Base-by-base conservation (phyloP, 2,329 filamentous ascomycete species). In the Cryphonectria nitschkei region DNA sequence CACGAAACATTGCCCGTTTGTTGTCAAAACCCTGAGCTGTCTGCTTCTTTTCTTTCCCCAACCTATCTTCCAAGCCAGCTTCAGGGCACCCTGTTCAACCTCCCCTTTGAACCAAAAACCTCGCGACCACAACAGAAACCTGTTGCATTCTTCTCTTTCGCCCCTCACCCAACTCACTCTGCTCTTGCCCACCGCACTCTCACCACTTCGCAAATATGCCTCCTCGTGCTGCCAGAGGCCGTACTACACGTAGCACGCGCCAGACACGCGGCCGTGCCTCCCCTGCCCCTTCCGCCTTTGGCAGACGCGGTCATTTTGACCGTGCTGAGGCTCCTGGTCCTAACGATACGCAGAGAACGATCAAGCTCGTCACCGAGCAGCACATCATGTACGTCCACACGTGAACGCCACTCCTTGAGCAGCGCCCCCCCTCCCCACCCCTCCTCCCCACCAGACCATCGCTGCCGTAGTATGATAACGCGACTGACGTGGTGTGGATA, bases 361-460 rank as follows among this genome's bases (percentile, higher is more conserved):
- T 99, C 82, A 97, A 95, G 88, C 89, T 99, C 84, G 88, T 98
- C 76, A 98, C 96, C 67, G 91, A 96, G 84, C 95, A 98, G 82
- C 88, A 90, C 80, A 88, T 94, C 82, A 93, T 94, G 94, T 97
- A 89, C 67, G 78, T 76, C 63, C 22, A 54, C 58, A 50, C 32
- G 11, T 46, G 41, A 60, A 22, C 39, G 9, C 13, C 29, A 7
- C 26, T 41, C 29, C 16, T 50, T 9, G 39, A 22, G 37, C 14
- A 37, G 39, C 39, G 63, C 56, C 7, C 37, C 34, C n/a, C 26
- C 26, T 26, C 26, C 26, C 26, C 26, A 26, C 26, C 26, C 26
- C 26, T 26, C 26, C 26, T 26, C 26, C 26, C 26, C 26, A 26
- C 26, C 26, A 26, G 26, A 26, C 52, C 37, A 46, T n/a, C 61